Conservation (phyloP, 768 basidiomycete species). For the Kwoniella botswanensis region DNA sequence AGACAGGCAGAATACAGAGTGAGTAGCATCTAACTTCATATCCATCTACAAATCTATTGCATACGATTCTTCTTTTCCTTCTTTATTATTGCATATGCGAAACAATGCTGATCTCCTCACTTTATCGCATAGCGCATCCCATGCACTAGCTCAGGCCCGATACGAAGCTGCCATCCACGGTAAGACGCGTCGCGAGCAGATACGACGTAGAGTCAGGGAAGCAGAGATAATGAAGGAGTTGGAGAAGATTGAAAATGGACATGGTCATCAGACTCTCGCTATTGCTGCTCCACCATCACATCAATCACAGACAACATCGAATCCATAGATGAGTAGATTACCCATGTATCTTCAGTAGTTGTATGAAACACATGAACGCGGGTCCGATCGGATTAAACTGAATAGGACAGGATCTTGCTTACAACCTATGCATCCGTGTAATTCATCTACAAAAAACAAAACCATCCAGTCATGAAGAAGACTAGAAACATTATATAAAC, state of each 20-base stretch:
- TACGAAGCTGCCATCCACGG: conserved; percentile 54
- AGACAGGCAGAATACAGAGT: conserved; percentile 47
- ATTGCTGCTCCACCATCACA: not conserved
- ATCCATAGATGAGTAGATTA: too few species aligned
- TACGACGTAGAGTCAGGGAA: conserved; percentile 48
- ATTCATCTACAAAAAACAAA: not conserved
- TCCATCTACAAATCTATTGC: too few species aligned
- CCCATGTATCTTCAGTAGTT: not conserved
- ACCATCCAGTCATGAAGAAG: not conserved
- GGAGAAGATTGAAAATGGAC: conserved; percentile 38
- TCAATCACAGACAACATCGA: not conserved
- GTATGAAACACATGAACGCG: not conserved
- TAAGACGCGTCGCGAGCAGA: conserved; percentile 50
- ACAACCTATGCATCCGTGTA: not conserved
- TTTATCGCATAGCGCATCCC: conserved; percentile 45
- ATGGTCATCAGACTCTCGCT: conserved; percentile 8
- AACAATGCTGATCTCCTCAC: not conserved
- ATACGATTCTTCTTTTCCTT: too few species aligned
- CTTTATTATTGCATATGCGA: too few species aligned
- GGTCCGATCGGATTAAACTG: too few species aligned
- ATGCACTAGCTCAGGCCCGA: conserved; percentile 51
- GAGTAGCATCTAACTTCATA: conserved; percentile 10
- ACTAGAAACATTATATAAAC: not conserved
- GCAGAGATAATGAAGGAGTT: conserved; percentile 46
- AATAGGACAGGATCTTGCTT: not conserved